Evolutionary conservation across 768 basidiomycete genomes (phyloP), one percentile per base, ranked within the genome.

Genomic region (Leccinellum luteum): DNA sequence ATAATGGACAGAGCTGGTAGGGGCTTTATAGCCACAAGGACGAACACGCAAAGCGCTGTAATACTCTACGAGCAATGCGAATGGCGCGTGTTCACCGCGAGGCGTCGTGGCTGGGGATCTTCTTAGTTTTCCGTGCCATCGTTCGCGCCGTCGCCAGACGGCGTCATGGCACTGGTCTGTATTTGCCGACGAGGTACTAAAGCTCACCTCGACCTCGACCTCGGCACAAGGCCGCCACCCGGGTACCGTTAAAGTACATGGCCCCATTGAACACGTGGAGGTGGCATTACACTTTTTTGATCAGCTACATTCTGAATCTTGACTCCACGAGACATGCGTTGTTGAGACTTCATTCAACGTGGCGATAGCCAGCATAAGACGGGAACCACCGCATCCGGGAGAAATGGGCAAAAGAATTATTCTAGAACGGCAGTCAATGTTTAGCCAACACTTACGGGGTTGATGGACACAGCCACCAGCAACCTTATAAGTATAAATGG

Each of bases 31-130:
- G 48, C 52, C 57, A 56, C 57, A 48, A 50, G 41, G 57, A 54
- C 19, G 34, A 43, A 31, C 56, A 34, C 51, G 52, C 54, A 57
- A 60, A 57, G 54, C 55, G 43, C 57, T 51, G 56, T 53, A 60
- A 48, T 21, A 47, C 44, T 53, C 54, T 56, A 62, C 44, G 48
- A 55, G 17, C 51, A 73, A 72, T 47, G 70, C 69, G 66, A 71
- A 51, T 51, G 28, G 50, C 44, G 72, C 72, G 51, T 72, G 72
- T 70, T 67, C 58, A 54, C 62, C 72, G 63, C 68, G 64, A 66
- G 70, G 72, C 57, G 48, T 62, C 43, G 54, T 61, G 65, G 64
- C 45, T 53, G 43, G n/a, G 52, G 31, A 51, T 17, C 21, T 30
- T 51, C 56, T 32, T 55, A 23, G 53, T 57, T 63, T n/a, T 48